Evolutionary conservation across 2,329 filamentous ascomycete genomes (phyloP).

Genomic region (Macrophomina pseudophaseolina): DNA sequence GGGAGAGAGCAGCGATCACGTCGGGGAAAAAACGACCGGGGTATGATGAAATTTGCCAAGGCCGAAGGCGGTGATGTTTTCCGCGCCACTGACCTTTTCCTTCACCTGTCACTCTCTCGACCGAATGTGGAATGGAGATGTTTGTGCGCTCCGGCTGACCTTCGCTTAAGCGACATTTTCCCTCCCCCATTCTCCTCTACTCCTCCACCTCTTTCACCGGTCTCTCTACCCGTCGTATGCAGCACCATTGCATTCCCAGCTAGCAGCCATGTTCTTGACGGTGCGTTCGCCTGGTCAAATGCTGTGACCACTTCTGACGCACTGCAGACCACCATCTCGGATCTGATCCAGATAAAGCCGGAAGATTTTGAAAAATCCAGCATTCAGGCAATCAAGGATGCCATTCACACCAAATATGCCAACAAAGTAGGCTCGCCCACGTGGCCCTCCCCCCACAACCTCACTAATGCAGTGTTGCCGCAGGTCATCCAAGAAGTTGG

Average conservation of each 20-base stretch:
- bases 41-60: constrained; percentile 24
- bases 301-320: constrained; percentile 14
- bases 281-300: constrained; percentile 9
- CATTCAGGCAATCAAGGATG: constrained; percentile 87
- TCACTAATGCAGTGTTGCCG: constrained; percentile 20
- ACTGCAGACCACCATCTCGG: constrained; percentile 83
- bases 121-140: constrained; percentile 8
- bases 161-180: background rate
- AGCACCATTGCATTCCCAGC: background rate
- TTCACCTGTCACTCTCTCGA: background rate
- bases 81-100: constrained; percentile 16
- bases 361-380: constrained; percentile 86
- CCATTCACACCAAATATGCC: constrained; percentile 95
- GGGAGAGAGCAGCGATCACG: background rate
- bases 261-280: constrained; percentile 24
- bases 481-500: constrained; percentile 91
- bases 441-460: background rate
- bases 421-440: constrained; percentile 69
- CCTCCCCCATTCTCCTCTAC: background rate
- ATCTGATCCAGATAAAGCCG: constrained; percentile 90
- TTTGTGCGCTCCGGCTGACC: background rate
- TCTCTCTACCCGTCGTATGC: constrained; percentile 1
- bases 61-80: constrained; percentile 23
- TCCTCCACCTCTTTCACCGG: background rate
- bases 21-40: constrained; percentile 4